Conservation (phyloP, 1,284 basidiomycete genomes). For the Trichosporon sp. region DNA sequence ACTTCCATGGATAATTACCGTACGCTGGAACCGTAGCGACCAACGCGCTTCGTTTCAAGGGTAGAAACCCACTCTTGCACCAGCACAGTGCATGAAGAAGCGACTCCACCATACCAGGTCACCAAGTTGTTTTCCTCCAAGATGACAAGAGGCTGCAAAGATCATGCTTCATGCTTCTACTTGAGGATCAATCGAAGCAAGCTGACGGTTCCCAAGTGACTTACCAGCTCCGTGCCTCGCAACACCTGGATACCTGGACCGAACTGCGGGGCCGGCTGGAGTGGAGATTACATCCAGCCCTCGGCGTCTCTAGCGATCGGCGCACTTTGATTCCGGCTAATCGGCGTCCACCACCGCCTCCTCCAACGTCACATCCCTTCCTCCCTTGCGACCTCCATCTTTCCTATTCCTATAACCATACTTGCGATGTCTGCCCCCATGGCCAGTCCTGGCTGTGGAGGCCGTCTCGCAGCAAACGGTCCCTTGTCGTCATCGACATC, state of each 20-base stretch:
- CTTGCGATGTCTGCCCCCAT: neutral
- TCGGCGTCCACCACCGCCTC: neutral
- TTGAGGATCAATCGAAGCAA: neutral
- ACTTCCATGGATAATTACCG: no score
- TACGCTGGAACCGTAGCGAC: no score
- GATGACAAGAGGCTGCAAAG: no score
- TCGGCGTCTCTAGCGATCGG: slow-evolving; percentile 2
- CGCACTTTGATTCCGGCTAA: neutral
- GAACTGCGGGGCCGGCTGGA: neutral
- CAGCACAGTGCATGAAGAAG: no score
- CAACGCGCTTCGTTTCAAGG: no score
- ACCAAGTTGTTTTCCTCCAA: no score
- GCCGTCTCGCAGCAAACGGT: neutral
- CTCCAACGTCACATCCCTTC: neutral
- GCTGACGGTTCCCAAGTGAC: no score
- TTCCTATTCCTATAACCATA: neutral
- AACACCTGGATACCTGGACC: neutral
- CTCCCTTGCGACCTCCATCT: neutral
- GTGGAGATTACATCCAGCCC: neutral
- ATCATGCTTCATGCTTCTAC: neutral
- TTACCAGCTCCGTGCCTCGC: neutral
- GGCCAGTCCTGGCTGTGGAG: neutral
- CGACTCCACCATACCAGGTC: no score
- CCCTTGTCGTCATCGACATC: neutral
- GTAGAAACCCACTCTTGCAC: no score